Conservation (phyloP, 345 rosid species). For the Lenwebbia sp. region DNA sequence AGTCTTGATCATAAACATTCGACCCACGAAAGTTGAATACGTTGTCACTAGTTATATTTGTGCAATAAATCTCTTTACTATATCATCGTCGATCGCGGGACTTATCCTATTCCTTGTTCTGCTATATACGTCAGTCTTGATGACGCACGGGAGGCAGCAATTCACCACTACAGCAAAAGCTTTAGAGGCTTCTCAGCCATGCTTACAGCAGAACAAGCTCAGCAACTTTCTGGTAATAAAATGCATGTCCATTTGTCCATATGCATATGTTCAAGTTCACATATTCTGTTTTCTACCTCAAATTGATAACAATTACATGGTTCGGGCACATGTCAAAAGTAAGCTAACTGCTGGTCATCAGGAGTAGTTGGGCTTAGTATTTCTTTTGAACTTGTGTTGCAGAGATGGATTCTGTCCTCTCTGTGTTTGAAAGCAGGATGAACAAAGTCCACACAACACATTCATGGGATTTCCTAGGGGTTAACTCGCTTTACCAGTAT, state of each 20-base stretch:
- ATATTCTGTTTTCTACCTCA: not conserved
- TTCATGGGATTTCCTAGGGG: constrained; percentile 41
- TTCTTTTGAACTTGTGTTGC: not conserved
- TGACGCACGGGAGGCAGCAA: constrained; percentile 15
- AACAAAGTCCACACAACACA: constrained; percentile 32
- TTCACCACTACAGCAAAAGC: constrained; percentile 40
- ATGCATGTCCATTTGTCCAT: not conserved
- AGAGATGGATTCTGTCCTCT: constrained; percentile 21
- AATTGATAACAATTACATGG: not conserved
- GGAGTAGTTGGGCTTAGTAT: not conserved
- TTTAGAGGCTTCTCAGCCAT: constrained; percentile 44
- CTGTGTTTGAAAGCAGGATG: constrained; percentile 29
- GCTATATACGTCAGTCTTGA: constrained; percentile 10
- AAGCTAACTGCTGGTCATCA: not conserved
- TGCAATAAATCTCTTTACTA: not conserved
- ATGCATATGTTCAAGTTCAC: not conserved
- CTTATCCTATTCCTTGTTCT: not conserved
- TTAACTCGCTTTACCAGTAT: constrained; percentile 6
- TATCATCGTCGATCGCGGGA: not conserved
- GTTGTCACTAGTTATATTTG: not conserved
- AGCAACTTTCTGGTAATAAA: constrained; percentile 13
- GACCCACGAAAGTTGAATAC: not conserved
- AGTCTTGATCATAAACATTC: not conserved
- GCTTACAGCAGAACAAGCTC: constrained; percentile 34
- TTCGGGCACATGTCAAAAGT: not conserved